Evolutionary conservation across 2,329 filamentous ascomycete species (phyloP).

Genomic region (Aspergillus piperis): DNA sequence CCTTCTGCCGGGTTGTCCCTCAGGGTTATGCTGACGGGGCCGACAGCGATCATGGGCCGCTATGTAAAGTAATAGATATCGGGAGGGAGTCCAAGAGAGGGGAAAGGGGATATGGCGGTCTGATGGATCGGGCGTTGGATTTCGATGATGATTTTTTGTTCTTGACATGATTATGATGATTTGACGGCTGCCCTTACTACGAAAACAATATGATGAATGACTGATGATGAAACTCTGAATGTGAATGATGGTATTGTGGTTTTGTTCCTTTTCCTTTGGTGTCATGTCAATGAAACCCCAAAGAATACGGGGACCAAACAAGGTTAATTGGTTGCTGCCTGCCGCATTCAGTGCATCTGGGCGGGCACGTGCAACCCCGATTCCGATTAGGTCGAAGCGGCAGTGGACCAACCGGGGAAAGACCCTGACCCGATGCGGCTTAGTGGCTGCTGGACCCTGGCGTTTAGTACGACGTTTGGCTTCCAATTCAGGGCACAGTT

Average conservation of each 20-base stretch:
- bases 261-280: not conserved
- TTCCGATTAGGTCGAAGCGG: not conserved
- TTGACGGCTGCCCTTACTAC: not conserved
- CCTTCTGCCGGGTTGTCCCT: not conserved
- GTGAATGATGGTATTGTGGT: not conserved
- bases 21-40: not conserved
- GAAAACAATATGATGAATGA: not conserved
- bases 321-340: not conserved
- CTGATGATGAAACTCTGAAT: not conserved
- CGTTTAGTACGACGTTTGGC: not conserved
- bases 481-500: not conserved
- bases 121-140: constrained; percentile 14
- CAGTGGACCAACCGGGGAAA: not conserved
- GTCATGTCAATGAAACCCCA: too few relatives aligned
- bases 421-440: not conserved
- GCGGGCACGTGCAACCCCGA: not conserved
- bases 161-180: constrained; percentile 14
- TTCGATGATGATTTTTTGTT: not conserved
- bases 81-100: constrained; percentile 1
- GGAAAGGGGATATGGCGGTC: not conserved
- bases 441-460: constrained; percentile 2
- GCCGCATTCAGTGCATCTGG: not conserved
- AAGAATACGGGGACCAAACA: not conserved
- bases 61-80: constrained; percentile 23
- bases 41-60: constrained; percentile 10